Evolutionary conservation across 2,329 filamentous ascomycete genomes (phyloP).

Genomic region (Phialemonium atrogriseum): DNA sequence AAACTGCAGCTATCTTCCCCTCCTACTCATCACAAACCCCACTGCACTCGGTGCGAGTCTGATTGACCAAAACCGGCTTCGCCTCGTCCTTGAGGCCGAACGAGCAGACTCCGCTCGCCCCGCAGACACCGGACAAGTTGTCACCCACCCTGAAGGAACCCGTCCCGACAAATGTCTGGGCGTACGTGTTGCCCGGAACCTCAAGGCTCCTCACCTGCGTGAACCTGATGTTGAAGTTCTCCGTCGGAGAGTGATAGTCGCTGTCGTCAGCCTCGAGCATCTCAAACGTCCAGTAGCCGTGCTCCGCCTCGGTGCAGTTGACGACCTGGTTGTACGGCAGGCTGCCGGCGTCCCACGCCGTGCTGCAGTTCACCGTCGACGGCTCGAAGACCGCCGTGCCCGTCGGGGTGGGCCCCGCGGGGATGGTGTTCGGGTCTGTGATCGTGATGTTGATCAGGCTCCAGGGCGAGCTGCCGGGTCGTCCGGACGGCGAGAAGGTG

Average conservation of each 20-base stretch:
- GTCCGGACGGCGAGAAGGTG: slow-evolving; percentile 16
- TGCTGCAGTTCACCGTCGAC: slow-evolving; percentile 15
- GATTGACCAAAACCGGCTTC: slow-evolving; percentile 5
- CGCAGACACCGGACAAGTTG: slow-evolving; percentile 8
- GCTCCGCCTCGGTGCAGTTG: slow-evolving; percentile 8
- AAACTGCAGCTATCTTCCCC: too few relatives aligned
- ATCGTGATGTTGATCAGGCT: slow-evolving; percentile 15
- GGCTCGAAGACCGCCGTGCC: slow-evolving; percentile 10
- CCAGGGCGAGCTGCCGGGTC: slow-evolving; percentile 12
- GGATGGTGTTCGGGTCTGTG: slow-evolving; percentile 16
- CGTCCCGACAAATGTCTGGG: slow-evolving; percentile 11
- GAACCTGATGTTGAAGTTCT: slow-evolving; percentile 15
- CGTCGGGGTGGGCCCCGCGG: slow-evolving; percentile 8
- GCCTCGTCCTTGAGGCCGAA: slow-evolving; percentile 8
- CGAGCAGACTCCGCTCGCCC: slow-evolving; percentile 8
- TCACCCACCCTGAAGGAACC: slow-evolving; percentile 14
- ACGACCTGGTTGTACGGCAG: slow-evolving; percentile 9
- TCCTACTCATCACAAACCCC: too few relatives aligned
- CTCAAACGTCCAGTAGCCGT: slow-evolving; percentile 18
- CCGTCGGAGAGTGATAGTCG: slow-evolving; percentile 6
- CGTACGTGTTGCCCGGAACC: slow-evolving; percentile 6
- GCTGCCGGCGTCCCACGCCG: slow-evolving; percentile 11
- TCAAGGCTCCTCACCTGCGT: slow-evolving; percentile 11
- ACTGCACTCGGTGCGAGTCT: background rate
- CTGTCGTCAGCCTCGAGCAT: slow-evolving; percentile 10